A percentile compares a stretch with the other conserved stretches of the same genome.
Conservation (phyloP, 306 rosid genomes). For the Fragaria iinumae region DNA sequence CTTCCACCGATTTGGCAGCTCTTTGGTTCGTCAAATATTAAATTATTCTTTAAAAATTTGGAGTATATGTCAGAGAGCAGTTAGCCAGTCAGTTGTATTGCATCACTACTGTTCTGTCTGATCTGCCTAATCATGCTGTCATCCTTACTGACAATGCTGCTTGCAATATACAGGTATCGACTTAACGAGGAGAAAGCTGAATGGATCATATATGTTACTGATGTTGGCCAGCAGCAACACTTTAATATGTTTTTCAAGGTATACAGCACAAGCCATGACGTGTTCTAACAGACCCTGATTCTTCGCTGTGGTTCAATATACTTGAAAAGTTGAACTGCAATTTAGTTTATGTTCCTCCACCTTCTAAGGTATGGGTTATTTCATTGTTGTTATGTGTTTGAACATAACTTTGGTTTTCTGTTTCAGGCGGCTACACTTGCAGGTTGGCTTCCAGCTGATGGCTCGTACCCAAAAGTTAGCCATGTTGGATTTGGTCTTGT, state of each 20-base stretch:
- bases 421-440: slow-evolving; percentile 87
- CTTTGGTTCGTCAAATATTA: slow-evolving; percentile 55
- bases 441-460: slow-evolving; percentile 76
- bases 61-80: not conserved
- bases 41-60: slow-evolving; percentile 15
- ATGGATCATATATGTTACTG: slow-evolving; percentile 92
- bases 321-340: slow-evolving; percentile 2
- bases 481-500: slow-evolving; percentile 98
- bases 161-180: slow-evolving; percentile 66
- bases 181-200: slow-evolving; percentile 86
- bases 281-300: slow-evolving; percentile 11
- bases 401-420: slow-evolving; percentile 20
- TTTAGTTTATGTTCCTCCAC: not conserved
- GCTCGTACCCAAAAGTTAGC: slow-evolving; percentile 58
- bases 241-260: slow-evolving; percentile 93
- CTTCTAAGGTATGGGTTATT: slow-evolving; percentile 1
- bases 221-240: slow-evolving; percentile 96
- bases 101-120: not conserved
- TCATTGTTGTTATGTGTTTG: slow-evolving; percentile 19
- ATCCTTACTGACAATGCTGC: slow-evolving; percentile 28
- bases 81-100: not conserved
- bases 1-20: slow-evolving; percentile 87
- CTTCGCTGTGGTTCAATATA: not conserved
- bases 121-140: not conserved
- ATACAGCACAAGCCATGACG: slow-evolving; percentile 24